These are phyloP conservation scores for Nitzschia sp. DNA, from an alignment of 108 stramenopile genomes.

Conservation along the genomic window DNA sequence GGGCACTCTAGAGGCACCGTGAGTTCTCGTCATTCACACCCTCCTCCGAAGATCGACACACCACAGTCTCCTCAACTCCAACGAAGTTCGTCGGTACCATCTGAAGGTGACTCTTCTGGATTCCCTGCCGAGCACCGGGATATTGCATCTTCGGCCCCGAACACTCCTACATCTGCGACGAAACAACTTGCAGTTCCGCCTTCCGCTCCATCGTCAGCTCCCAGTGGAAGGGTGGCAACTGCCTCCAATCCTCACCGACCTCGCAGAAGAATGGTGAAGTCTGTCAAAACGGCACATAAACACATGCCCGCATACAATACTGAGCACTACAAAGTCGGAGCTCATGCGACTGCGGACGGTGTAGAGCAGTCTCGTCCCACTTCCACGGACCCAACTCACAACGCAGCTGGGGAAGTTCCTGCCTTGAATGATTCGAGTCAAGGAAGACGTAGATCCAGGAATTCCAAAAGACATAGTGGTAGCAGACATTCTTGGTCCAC, in stretches of 20 bases:
- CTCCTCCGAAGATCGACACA: background rate
- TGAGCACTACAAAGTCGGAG: background rate
- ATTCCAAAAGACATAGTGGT: too few species aligned
- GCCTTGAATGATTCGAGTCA: too few species aligned
- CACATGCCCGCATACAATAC: background rate
- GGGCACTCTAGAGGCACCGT: background rate
- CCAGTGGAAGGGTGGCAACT: background rate
- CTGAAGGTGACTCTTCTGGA: too few species aligned
- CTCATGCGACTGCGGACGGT: too few species aligned
- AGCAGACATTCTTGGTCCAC: too few species aligned
- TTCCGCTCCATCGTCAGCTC: background rate
- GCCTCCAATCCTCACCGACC: background rate
- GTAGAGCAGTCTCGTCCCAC: too few species aligned
- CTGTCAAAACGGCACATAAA: background rate
- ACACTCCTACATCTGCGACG: background rate
- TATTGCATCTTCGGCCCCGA: background rate
- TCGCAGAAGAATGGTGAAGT: background rate
- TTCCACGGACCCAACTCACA: too few species aligned
- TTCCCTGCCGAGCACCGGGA: background rate
- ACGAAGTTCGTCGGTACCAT: too few species aligned
- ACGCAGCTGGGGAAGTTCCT: too few species aligned
- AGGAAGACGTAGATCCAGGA: too few species aligned
- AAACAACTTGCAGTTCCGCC: background rate
- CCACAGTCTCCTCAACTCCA: background rate
- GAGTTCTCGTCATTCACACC: background rate